A percentile compares a stretch with the other conserved stretches of the same genome.
Evolutionary conservation across 106 monocot species (phyloP).

Genomic region (Alisma plantagoaquatica): DNA sequence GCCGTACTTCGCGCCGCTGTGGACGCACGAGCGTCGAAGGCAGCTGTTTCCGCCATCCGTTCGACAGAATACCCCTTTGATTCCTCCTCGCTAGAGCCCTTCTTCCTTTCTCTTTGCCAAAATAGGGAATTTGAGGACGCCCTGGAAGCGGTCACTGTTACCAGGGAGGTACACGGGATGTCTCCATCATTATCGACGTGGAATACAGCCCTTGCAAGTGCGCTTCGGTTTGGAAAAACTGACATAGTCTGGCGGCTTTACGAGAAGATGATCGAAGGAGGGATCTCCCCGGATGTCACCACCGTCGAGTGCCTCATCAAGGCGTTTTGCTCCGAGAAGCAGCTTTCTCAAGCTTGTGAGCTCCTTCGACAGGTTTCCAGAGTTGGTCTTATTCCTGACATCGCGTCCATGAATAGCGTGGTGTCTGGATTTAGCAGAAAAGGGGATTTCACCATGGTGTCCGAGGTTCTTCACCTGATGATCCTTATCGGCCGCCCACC

Average conservation of each 20-base stretch:
- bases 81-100: background rate
- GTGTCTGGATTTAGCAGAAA: slow-evolving; percentile 9
- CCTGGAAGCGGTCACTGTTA: slow-evolving; percentile 1
- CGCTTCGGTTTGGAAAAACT: slow-evolving; percentile 9
- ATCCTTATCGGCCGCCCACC: slow-evolving; percentile 10
- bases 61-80: slow-evolving; percentile 15
- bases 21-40: background rate
- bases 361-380: slow-evolving; percentile 9
- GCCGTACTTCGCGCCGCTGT: slow-evolving; percentile 8
- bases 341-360: slow-evolving; percentile 5
- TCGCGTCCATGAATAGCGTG: slow-evolving; percentile 8
- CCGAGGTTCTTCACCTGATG: slow-evolving; percentile 23
- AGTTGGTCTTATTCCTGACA: slow-evolving; percentile 7
- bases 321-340: slow-evolving; percentile 14
- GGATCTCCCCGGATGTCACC: slow-evolving; percentile 3
- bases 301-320: slow-evolving; percentile 6
- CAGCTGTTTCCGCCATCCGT: slow-evolving; percentile 11
- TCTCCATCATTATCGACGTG: slow-evolving; percentile 2
- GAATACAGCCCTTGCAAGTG: slow-evolving; percentile 5
- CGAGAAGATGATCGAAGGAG: slow-evolving; percentile 5
- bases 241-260: slow-evolving; percentile 19
- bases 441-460: slow-evolving; percentile 10
- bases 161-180: slow-evolving; percentile 1
- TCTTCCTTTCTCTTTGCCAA: slow-evolving; percentile 5
- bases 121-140: slow-evolving; percentile 4